Percentiles rank a stretch among this genome's conserved stretches.
These are phyloP conservation scores for Aurifilum marmelostoma DNA, from an alignment of 2,329 filamentous ascomycete genomes.

Conservation along the genomic window DNA sequence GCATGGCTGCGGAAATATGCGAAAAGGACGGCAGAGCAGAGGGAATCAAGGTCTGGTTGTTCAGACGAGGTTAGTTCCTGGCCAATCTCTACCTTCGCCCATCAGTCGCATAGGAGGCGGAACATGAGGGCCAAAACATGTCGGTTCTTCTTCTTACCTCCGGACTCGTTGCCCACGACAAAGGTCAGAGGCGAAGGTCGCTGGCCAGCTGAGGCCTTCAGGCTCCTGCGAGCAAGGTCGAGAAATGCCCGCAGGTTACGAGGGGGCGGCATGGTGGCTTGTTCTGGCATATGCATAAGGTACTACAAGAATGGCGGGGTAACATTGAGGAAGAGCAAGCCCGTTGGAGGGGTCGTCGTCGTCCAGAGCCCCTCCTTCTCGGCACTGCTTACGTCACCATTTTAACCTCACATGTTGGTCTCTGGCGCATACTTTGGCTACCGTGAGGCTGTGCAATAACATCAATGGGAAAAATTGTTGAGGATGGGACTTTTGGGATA, in stretches of 20 bases:
- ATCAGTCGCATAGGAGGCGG: neutral
- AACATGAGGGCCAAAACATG: neutral
- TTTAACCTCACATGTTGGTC: neutral
- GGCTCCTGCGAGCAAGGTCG: conserved; percentile 50
- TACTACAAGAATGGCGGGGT: conserved; percentile 8
- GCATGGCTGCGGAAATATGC: conserved; percentile 72
- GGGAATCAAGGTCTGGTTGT: conserved; percentile 72
- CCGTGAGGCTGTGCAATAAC: neutral
- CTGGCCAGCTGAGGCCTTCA: conserved; percentile 49
- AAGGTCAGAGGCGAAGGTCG: conserved; percentile 57
- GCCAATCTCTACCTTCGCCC: neutral
- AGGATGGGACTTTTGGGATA: neutral
- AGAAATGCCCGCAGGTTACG: conserved; percentile 53
- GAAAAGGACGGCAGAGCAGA: conserved; percentile 73
- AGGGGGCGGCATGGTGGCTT: conserved; percentile 26
- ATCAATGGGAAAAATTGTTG: neutral
- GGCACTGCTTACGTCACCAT: conserved; percentile 1
- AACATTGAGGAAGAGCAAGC: neutral
- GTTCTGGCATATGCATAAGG: neutral
- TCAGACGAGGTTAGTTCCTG: neutral
- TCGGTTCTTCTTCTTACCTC: conserved; percentile 50
- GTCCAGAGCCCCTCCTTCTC: neutral
- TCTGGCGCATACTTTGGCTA: neutral
- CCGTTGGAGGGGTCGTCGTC: conserved; percentile 11
- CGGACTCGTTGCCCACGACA: conserved; percentile 70